Conservation (phyloP, 208 protist genomes). For the Blechomonas ayalai region DNA sequence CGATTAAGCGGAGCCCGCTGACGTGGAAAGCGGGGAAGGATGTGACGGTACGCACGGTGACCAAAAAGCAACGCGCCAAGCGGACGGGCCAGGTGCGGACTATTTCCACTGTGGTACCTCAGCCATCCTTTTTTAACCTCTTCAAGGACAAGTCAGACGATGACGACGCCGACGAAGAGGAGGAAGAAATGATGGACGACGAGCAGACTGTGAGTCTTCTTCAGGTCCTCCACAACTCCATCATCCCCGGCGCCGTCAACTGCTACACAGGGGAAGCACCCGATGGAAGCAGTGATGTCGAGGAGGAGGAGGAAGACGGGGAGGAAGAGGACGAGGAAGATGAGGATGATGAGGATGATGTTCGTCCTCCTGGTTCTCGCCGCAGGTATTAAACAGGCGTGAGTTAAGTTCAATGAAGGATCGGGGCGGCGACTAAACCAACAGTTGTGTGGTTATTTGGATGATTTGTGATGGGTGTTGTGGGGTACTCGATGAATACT, state of each 20-base stretch:
- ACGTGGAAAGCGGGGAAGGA: constrained; percentile 82
- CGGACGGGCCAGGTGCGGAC: constrained; percentile 34
- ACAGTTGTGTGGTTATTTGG: no score
- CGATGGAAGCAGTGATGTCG: constrained; percentile 61
- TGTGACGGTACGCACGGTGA: constrained; percentile 44
- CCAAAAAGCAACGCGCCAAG: constrained; percentile 48
- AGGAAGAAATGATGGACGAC: constrained; percentile 32
- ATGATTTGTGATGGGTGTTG: no score
- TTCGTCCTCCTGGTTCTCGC: no score
- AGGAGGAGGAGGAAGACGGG: constrained; percentile 56
- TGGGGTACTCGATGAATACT: no score
- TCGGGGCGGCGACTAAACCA: no score
- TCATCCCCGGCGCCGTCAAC: constrained; percentile 71
- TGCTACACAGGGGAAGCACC: constrained; percentile 86
- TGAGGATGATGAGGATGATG: constrained; percentile 20
- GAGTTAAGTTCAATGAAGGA: no score
- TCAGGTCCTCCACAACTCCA: constrained; percentile 48
- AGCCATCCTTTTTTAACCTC: constrained; percentile 74
- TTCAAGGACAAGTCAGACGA: constrained; percentile 38
- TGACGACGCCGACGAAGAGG: constrained; percentile 12
- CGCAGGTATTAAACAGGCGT: no score
- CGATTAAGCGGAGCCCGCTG: constrained; percentile 44
- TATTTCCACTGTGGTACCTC: constrained; percentile 30
- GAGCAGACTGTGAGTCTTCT: constrained; percentile 43
- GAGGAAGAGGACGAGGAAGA: constrained; percentile 80